Evolutionary conservation across 2,329 filamentous ascomycete genomes (phyloP).

Genomic region (Macroventuria anomochaeta): DNA sequence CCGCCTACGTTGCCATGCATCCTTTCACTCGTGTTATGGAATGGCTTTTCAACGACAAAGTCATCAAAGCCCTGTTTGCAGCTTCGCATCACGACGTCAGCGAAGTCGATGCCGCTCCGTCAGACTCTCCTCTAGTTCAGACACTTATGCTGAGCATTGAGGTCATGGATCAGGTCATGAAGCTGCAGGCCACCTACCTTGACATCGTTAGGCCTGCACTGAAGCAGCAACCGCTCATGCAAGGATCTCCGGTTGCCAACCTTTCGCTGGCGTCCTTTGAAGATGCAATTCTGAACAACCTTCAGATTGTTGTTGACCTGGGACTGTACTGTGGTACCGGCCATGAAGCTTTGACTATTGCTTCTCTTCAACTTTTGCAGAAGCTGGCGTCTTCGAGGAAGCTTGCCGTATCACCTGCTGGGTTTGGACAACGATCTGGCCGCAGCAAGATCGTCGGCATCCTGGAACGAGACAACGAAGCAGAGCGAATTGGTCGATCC

Average conservation of each 20-base stretch:
- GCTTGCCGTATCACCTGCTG: slow-evolving; percentile 73
- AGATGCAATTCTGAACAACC: slow-evolving; percentile 83
- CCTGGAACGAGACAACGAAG: slow-evolving; percentile 80
- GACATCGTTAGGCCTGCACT: slow-evolving; percentile 84
- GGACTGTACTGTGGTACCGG: slow-evolving; percentile 87
- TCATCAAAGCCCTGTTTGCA: slow-evolving; percentile 78
- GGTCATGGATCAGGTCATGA: slow-evolving; percentile 81
- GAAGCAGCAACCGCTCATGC: slow-evolving; percentile 67
- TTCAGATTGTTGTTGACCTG: slow-evolving; percentile 79
- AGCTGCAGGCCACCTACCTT: slow-evolving; percentile 88
- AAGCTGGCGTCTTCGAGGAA: slow-evolving; percentile 85
- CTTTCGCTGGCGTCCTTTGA: slow-evolving; percentile 87
- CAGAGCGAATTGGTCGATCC: slow-evolving; percentile 77
- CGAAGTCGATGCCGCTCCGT: slow-evolving; percentile 73
- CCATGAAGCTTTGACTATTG: slow-evolving; percentile 79
- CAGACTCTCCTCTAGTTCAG: slow-evolving; percentile 81
- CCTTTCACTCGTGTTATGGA: slow-evolving; percentile 96
- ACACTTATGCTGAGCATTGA: slow-evolving; percentile 81
- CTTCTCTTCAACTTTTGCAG: slow-evolving; percentile 81
- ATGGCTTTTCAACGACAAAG: slow-evolving; percentile 94
- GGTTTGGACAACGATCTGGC: slow-evolving; percentile 66
- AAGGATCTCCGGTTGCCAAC: slow-evolving; percentile 70
- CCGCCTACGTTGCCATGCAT: slow-evolving; percentile 83
- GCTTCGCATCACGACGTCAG: slow-evolving; percentile 77
- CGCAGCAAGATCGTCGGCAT: slow-evolving; percentile 87